These are phyloP conservation scores for Ceratocystis huliohia DNA, from an alignment of 2,329 filamentous ascomycete species.

Conservation along the genomic window DNA sequence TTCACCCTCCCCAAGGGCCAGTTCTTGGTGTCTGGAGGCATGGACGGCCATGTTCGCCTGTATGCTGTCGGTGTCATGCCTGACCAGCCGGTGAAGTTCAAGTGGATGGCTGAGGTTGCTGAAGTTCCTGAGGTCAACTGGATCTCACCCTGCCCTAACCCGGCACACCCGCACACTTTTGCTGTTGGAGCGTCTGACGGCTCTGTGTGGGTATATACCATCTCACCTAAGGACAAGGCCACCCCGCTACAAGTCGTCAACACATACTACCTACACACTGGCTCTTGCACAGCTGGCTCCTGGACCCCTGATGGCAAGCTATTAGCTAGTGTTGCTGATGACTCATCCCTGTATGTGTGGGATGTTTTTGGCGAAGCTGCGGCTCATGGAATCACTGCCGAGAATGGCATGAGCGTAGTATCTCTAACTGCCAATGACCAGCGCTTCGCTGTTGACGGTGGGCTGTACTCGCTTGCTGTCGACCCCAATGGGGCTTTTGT, in stretches of 20 bases:
- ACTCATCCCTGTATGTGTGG: slow-evolving; percentile 80
- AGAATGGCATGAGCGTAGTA: slow-evolving; percentile 54
- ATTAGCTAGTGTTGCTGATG: slow-evolving; percentile 79
- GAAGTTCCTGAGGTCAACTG: slow-evolving; percentile 96
- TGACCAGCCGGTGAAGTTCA: slow-evolving; percentile 37
- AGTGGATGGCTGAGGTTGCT: slow-evolving; percentile 62
- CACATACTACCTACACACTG: slow-evolving; percentile 84
- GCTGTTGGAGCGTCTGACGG: slow-evolving; percentile 84
- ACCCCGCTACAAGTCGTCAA: slow-evolving; percentile 68
- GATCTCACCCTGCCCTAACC: slow-evolving; percentile 61
- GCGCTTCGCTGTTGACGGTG: slow-evolving; percentile 82
- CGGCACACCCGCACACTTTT: slow-evolving; percentile 62
- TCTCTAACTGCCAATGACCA: slow-evolving; percentile 70
- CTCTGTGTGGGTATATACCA: slow-evolving; percentile 89
- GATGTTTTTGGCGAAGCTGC: slow-evolving; percentile 76
- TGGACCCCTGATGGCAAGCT: slow-evolving; percentile 84
- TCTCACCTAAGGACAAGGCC: slow-evolving; percentile 50
- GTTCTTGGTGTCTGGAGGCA: slow-evolving; percentile 71
- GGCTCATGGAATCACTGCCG: slow-evolving; percentile 37
- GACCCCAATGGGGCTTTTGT: slow-evolving; percentile 68
- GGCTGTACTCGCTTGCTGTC: slow-evolving; percentile 76
- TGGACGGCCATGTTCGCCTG: slow-evolving; percentile 70
- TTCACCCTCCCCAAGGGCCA: slow-evolving; percentile 78
- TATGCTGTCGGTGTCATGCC: slow-evolving; percentile 44
- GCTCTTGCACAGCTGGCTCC: slow-evolving; percentile 70